Base-by-base conservation (phyloP, 2,329 filamentous ascomycete genomes). In the Furcasterigmium sp. region DNA sequence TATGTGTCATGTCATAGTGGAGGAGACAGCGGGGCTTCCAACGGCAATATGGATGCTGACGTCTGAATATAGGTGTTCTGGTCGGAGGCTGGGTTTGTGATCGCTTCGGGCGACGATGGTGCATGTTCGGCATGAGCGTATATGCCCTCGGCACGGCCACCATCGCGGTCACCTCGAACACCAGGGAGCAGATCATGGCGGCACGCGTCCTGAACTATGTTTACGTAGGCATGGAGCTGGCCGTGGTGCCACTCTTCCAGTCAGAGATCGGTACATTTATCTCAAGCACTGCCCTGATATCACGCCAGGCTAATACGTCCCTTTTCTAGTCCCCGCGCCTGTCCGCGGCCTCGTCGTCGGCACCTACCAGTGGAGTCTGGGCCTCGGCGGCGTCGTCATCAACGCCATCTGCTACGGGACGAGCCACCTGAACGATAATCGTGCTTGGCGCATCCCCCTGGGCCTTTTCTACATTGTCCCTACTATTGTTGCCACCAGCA, bases 221-320 rank as follows among this genome's bases (percentile, higher is more conserved):
- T 19, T 68, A 68, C 35, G 52, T 67, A 25, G 65, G 65, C 10
- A 67, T 65, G 56, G 64, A 68, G 43, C 52, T 67, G 11, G 57
- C 65, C 1, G 53, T 62, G 3, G 59, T 65, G 0, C 66, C 66
- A 0, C 53, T 58, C 0, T 64, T 56, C n/a, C 61, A 64, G 41
- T 61, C 62, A 1, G 63, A 65, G 43, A 55, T 63, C 20, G 53
- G 37, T 39, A 29, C 3, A 20, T 37, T 38, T 11, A 9, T 15
- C 32, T 17, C n/a, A 35, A 32, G 8, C n/a, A 15, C n/a, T 32
- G n/a, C 8, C 29, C 5, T 5, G n/a, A 32, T 32, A 8, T 32
- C 29, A 5, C n/a, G 8, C n/a, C 14, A 17, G 2, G 5, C 29
- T 32, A 17, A 32, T n/a, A 14, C 29, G 15, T n/a, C 29, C 10